Evolutionary conservation across 1,139 yeast species (phyloP).

Genomic region (Fermentozyma sake): DNA sequence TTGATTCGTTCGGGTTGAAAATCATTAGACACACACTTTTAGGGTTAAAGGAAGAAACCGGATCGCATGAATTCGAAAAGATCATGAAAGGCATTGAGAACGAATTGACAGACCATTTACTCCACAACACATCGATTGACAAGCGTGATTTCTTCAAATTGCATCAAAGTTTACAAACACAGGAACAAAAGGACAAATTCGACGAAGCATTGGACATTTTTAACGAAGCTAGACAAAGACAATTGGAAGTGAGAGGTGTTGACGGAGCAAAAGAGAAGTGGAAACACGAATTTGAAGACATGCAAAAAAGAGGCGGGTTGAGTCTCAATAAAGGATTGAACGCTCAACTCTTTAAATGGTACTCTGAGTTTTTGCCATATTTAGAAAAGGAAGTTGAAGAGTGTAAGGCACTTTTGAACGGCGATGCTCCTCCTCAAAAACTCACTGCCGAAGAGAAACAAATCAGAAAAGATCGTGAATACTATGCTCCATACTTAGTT

Average conservation of each 20-base stretch:
- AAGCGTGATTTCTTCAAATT: slow-evolving; percentile 63
- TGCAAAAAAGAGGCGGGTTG: slow-evolving; percentile 59
- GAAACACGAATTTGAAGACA: slow-evolving; percentile 76
- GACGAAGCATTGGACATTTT: slow-evolving; percentile 62
- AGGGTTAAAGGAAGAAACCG: slow-evolving; percentile 46
- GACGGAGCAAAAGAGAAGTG: slow-evolving; percentile 87
- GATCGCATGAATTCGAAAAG: slow-evolving; percentile 23
- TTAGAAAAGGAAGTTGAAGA: slow-evolving; percentile 60
- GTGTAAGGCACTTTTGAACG: slow-evolving; percentile 32
- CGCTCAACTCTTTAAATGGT: slow-evolving; percentile 77
- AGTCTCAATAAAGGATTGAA: slow-evolving; percentile 59
- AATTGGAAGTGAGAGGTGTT: slow-evolving; percentile 71
- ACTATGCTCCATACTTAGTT: slow-evolving; percentile 75
- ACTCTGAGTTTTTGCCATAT: slow-evolving; percentile 61
- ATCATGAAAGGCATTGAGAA: slow-evolving; percentile 33
- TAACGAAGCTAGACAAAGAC: slow-evolving; percentile 71
- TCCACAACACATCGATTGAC: slow-evolving; percentile 26
- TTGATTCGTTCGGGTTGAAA: slow-evolving; percentile 75
- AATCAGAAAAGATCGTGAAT: slow-evolving; percentile 48
- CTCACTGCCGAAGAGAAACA: slow-evolving; percentile 24
- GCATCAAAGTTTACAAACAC: slow-evolving; percentile 46
- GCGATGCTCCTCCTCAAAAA: slow-evolving; percentile 13
- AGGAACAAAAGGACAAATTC: slow-evolving; percentile 53
- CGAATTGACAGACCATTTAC: slow-evolving; percentile 13
- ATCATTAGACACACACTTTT: slow-evolving; percentile 74